These are phyloP conservation scores for Diaporthe sp. DNA, from an alignment of 2,329 filamentous ascomycete species.

Conservation along the genomic window DNA sequence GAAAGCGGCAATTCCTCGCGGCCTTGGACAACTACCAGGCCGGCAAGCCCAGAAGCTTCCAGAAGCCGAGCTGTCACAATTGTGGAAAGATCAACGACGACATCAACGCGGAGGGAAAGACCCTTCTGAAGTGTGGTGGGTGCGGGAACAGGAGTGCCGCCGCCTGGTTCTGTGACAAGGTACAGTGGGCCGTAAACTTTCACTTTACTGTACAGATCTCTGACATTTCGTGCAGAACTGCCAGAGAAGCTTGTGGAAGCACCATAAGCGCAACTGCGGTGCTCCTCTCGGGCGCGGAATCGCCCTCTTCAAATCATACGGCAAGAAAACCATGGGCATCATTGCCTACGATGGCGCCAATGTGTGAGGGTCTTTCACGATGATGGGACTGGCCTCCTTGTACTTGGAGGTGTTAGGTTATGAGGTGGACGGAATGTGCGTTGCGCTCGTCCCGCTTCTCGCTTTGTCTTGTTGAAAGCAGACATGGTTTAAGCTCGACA, in stretches of 20 bases:
- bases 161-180: slow-evolving; percentile 37
- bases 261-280: slow-evolving; percentile 37
- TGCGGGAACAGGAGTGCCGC: slow-evolving; percentile 40
- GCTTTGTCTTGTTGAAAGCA: background rate
- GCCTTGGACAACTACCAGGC: slow-evolving; percentile 43
- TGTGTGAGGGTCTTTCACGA: background rate
- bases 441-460: background rate
- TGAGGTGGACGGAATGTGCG: too few relatives aligned
- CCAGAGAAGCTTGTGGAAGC: slow-evolving; percentile 38
- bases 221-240: slow-evolving; percentile 33
- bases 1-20: slow-evolving; percentile 42
- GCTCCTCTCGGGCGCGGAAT: background rate
- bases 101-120: slow-evolving; percentile 24
- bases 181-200: background rate
- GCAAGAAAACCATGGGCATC: background rate
- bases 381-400: too few relatives aligned
- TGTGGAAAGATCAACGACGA: slow-evolving; percentile 30
- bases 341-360: background rate
- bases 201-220: background rate
- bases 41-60: slow-evolving; percentile 40
- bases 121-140: slow-evolving; percentile 39
- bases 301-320: background rate
- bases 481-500: background rate
- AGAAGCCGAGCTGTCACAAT: slow-evolving; percentile 35
- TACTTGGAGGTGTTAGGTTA: background rate